These are phyloP conservation scores for Omphalea diandra DNA, from an alignment of 441 rosid genomes.

Conservation along the genomic window DNA sequence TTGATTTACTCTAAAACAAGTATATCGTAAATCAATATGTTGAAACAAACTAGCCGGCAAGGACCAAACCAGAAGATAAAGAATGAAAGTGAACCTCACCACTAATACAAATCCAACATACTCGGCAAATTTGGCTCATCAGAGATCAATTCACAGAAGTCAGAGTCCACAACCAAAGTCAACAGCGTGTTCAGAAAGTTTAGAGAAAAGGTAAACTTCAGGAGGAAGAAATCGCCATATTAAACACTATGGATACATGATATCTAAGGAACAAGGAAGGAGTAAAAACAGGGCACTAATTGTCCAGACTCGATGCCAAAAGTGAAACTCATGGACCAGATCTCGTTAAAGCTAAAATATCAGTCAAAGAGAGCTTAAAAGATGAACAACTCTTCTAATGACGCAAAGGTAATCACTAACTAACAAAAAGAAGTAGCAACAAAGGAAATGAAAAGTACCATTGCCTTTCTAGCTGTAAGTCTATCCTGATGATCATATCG, in stretches of 20 bases:
- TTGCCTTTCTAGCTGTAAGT: slow-evolving; percentile 86
- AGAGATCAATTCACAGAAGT: too few relatives aligned
- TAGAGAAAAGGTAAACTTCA: too few relatives aligned
- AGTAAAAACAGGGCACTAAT: background rate
- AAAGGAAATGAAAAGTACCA: slow-evolving; percentile 40
- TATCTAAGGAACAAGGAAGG: background rate
- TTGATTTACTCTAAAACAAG: too few relatives aligned
- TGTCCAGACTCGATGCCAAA: background rate
- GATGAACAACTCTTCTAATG: background rate
- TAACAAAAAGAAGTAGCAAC: background rate
- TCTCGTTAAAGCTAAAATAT: background rate
- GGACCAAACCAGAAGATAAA: too few relatives aligned
- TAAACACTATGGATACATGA: background rate
- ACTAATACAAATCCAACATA: too few relatives aligned
- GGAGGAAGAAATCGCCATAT: background rate
- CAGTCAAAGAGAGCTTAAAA: background rate
- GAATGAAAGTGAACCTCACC: too few relatives aligned
- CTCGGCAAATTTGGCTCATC: too few relatives aligned
- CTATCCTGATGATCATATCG: slow-evolving; percentile 93
- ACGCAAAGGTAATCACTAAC: background rate
- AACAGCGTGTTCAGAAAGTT: too few relatives aligned
- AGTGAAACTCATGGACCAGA: background rate
- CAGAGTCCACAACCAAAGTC: too few relatives aligned
- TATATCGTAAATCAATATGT: too few relatives aligned
- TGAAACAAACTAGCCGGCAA: too few relatives aligned